phyloP scores from a whole-genome alignment of 1,284 basidiomycete genomes.

The Tilletia setariae region DNA sequence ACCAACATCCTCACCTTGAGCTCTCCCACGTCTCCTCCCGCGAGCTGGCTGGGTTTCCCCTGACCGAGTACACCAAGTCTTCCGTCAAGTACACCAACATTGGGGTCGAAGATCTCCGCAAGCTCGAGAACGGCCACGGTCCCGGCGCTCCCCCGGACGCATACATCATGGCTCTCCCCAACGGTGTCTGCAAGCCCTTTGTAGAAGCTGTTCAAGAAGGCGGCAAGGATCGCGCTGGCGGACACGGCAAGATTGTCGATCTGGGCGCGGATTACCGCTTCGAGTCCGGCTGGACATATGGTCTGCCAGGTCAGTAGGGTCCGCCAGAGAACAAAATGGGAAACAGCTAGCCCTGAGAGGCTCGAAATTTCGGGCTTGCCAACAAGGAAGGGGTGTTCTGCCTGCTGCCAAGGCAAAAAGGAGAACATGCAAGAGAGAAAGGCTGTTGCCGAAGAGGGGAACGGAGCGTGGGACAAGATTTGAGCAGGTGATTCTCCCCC shows the following conservation, averaged over 20 bases:
- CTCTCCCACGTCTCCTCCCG: slow-evolving; percentile 94
- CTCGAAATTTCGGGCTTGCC: no score
- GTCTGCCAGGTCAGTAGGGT: slow-evolving; percentile 92
- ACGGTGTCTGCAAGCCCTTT: slow-evolving; percentile 94
- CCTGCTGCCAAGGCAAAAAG: no score
- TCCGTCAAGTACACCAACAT: slow-evolving; percentile 60
- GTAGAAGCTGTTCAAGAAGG: slow-evolving; percentile 87
- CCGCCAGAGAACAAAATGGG: no score
- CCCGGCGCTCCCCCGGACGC: slow-evolving; percentile 51
- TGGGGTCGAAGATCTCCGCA: slow-evolving; percentile 47
- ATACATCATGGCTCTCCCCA: slow-evolving; percentile 86
- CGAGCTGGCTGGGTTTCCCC: slow-evolving; percentile 77
- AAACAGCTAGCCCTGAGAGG: no score
- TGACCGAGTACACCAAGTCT: slow-evolving; percentile 79
- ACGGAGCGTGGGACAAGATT: no score
- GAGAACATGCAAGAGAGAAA: no score
- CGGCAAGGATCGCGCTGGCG: slow-evolving; percentile 57
- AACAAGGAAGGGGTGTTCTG: no score
- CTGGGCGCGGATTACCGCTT: slow-evolving; percentile 93
- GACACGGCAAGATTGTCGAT: slow-evolving; percentile 69
- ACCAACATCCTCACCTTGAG: slow-evolving; percentile 78
- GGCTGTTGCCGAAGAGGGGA: no score
- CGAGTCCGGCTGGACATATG: slow-evolving; percentile 88
- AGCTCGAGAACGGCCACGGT: slow-evolving; percentile 48
- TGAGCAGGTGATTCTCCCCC: no score